These are phyloP conservation scores for Glycine soja DNA, from an alignment of 306 rosid genomes.

Conservation along the genomic window DNA sequence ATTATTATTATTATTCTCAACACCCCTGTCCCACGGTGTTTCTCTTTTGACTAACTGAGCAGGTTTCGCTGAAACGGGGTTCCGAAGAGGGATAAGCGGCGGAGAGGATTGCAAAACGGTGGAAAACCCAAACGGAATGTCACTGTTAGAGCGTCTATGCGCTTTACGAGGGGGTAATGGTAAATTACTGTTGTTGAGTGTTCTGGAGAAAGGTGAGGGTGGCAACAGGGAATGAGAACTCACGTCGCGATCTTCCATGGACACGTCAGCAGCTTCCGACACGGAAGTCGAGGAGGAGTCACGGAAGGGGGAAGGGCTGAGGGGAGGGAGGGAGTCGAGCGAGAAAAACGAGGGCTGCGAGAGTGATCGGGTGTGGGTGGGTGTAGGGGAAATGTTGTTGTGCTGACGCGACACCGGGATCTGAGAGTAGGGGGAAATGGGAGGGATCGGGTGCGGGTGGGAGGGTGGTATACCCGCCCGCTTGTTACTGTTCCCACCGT, in stretches of 20 bases:
- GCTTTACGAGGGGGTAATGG: slow-evolving; percentile 80
- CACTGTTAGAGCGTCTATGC: slow-evolving; percentile 89
- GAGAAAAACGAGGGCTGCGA: slow-evolving; percentile 83
- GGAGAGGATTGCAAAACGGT: slow-evolving; percentile 71
- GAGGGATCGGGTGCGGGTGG: slow-evolving; percentile 89
- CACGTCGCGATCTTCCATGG: slow-evolving; percentile 86
- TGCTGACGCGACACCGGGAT: slow-evolving; percentile 74
- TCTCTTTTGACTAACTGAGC: slow-evolving; percentile 74
- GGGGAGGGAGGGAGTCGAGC: slow-evolving; percentile 81
- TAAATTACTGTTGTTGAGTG: slow-evolving; percentile 9
- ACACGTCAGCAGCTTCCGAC: slow-evolving; percentile 73
- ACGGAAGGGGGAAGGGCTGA: slow-evolving; percentile 81
- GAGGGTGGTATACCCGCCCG: slow-evolving; percentile 86
- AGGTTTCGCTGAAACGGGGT: slow-evolving; percentile 51
- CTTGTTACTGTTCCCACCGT: slow-evolving; percentile 39
- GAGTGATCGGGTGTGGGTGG: slow-evolving; percentile 83
- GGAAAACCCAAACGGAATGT: slow-evolving; percentile 89
- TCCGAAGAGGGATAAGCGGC: slow-evolving; percentile 64
- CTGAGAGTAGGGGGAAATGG: slow-evolving; percentile 92
- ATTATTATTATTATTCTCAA: slow-evolving; percentile 37
- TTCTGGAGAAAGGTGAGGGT: slow-evolving; percentile 64
- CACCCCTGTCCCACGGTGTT: slow-evolving; percentile 58
- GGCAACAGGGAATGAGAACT: slow-evolving; percentile 72
- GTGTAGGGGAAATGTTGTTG: slow-evolving; percentile 50
- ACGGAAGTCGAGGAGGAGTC: slow-evolving; percentile 70